Evolutionary conservation across 768 basidiomycete genomes (phyloP), one percentile per base, ranked within the genome.

Genomic region (Termitomyces sp.): DNA sequence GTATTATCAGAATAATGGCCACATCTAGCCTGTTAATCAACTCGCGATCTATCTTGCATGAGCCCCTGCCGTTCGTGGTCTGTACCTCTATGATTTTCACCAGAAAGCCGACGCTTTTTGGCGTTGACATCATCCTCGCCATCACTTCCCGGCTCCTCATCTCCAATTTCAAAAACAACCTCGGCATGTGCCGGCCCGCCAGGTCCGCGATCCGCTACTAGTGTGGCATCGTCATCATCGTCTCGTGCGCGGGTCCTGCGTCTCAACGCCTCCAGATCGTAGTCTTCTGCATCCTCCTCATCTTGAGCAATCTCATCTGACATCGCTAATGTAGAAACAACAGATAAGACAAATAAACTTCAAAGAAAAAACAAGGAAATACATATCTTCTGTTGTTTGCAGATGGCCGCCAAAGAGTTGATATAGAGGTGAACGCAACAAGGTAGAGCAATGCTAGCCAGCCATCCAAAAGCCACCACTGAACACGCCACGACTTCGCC

Each of bases 391-490:
- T 80, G 77, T 95, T 94, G 68, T 90, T 84, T 40, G 79, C 82
- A n/a, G 89, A 88, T 27, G 97, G 97, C 35, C 94, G 83, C 96
- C 97, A 99, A 28, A 98, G 76, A 72, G 84, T 97, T 2, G 91
- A 84, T 59, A 98, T 93, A 10, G 82, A 75, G 58, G 76, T 73
- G 70, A 98, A 98, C 34, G 87, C 84, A 28, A 79, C 73, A 45
- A 97, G 80, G 69, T 96, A 98, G 25, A 98, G 83, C 45, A 95
- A 78, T 1, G 91, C 85, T 44, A 98, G 80, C 79, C 93, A 98
- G 17, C 95, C 97, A 65, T 99, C 97, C 41, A 99, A 79, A 6
- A 99, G 76, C 89, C 94, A 94, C 97, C 97, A 99, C 47, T 95
- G 86, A 54, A 82, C 78, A 57, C 79, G 81, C 94, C 94, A 98